These are phyloP conservation scores for Aspergillus ochraceoroseus DNA, from an alignment of 2,329 filamentous ascomycete species.

Conservation along the genomic window DNA sequence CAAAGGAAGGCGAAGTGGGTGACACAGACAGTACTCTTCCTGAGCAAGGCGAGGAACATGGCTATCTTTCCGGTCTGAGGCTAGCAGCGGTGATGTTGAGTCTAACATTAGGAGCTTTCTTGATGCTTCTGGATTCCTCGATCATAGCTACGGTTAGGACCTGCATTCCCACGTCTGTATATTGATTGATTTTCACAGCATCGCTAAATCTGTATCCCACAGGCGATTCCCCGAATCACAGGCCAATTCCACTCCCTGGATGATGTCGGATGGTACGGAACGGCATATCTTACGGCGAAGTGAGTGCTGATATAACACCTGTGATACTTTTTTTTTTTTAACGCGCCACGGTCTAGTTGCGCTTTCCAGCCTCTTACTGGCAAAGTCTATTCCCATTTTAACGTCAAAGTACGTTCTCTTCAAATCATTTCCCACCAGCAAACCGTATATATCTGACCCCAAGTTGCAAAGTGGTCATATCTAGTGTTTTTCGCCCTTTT, in stretches of 20 bases:
- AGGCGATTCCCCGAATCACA: conserved; percentile 34
- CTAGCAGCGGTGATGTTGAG: too few relatives aligned
- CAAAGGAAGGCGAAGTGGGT: too few relatives aligned
- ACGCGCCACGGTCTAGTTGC: conserved; percentile 11
- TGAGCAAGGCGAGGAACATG: not conserved
- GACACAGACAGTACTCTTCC: too few relatives aligned
- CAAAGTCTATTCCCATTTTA: conserved; percentile 13
- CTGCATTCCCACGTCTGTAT: too few relatives aligned
- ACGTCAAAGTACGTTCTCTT: conserved; percentile 4
- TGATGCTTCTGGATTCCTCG: conserved; percentile 4
- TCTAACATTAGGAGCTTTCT: not conserved
- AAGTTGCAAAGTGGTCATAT: conserved; percentile 21
- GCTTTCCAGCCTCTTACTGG: conserved; percentile 5
- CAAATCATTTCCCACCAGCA: too few relatives aligned
- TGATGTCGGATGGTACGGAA: conserved; percentile 29
- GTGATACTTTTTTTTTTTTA: too few relatives aligned
- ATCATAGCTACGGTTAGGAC: conserved; percentile 13
- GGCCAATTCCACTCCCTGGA: conserved; percentile 42
- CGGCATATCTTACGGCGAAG: conserved; percentile 31
- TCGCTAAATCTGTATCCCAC: too few relatives aligned
- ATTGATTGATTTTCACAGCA: too few relatives aligned
- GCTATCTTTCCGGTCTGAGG: too few relatives aligned
- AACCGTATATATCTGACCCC: not conserved
- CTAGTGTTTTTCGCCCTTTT: conserved; percentile 30
- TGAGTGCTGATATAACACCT: too few relatives aligned